Percentiles rank a stretch among this genome's conserved stretches.
Evolutionary conservation across 306 rosid species (phyloP).

Genomic region (Vicia faba): DNA sequence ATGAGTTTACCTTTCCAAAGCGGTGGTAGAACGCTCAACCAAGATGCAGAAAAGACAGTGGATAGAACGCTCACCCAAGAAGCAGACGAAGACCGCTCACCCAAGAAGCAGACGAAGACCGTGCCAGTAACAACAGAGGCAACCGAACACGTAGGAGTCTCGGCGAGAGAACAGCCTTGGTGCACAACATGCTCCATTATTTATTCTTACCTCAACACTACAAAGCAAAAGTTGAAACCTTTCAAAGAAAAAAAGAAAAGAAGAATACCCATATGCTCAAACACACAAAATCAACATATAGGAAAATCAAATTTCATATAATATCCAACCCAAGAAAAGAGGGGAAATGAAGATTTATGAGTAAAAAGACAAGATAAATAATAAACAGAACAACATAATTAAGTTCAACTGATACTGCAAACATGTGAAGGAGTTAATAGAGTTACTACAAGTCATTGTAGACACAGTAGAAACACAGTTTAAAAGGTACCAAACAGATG

Average conservation of each 20-base stretch:
- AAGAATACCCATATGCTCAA: background rate
- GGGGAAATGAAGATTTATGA: background rate
- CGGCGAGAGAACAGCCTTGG: conserved; percentile 71
- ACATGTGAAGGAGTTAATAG: conserved; percentile 23
- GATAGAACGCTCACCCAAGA: background rate
- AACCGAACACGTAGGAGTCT: conserved; percentile 94
- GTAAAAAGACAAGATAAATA: background rate
- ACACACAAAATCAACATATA: background rate
- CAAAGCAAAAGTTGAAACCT: conserved; percentile 34
- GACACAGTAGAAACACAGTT: conserved; percentile 11
- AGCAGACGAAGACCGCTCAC: conserved; percentile 35
- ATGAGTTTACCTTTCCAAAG: conserved; percentile 66
- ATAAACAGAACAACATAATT: conserved; percentile 1
- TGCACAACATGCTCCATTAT: conserved; percentile 49
- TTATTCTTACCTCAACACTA: conserved; percentile 30
- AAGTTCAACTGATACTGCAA: conserved; percentile 38
- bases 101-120: conserved; percentile 81
- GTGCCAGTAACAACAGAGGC: conserved; percentile 84
- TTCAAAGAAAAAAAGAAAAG: conserved; percentile 21
- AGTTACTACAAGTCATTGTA: conserved; percentile 25
- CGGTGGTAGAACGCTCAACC: conserved; percentile 39
- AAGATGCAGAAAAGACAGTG: background rate
- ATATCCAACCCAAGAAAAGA: background rate
- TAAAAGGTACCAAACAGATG: conserved; percentile 1
- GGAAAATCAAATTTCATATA: background rate